A percentile compares a stretch with the other conserved stretches of the same genome.
Evolutionary conservation across 2,329 filamentous ascomycete genomes (phyloP).

Genomic region (Ceratocystis variospora): DNA sequence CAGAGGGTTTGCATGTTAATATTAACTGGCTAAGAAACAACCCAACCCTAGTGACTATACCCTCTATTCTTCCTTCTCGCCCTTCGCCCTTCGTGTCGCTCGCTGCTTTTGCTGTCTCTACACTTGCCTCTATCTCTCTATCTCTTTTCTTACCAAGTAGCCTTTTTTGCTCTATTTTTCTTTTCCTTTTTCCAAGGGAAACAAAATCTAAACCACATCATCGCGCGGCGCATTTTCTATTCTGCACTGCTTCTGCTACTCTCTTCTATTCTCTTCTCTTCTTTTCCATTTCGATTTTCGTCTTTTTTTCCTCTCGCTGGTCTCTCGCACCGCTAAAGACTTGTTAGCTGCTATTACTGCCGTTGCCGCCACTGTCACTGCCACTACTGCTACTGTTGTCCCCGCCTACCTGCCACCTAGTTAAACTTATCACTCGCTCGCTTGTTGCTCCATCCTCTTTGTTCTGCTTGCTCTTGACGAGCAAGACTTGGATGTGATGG

Average conservation of each 20-base stretch:
- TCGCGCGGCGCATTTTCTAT: conserved; percentile 14
- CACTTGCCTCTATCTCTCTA: conserved; percentile 4
- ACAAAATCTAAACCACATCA: conserved; percentile 16
- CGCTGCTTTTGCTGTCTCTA: not conserved
- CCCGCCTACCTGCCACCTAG: not conserved
- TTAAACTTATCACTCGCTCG: not conserved
- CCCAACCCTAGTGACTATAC: not conserved
- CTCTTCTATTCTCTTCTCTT: conserved; percentile 2
- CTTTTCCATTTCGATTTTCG: not conserved
- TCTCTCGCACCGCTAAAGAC: too few relatives aligned
- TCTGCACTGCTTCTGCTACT: not conserved
- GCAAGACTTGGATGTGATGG: conserved; percentile 30
- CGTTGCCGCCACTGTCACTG: not conserved
- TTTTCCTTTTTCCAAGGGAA: not conserved
- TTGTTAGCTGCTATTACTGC: too few relatives aligned
- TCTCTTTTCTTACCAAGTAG: not conserved
- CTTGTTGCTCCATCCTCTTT: not conserved
- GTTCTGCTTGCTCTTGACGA: conserved; percentile 15
- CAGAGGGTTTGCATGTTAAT: not conserved
- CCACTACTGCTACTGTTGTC: not conserved
- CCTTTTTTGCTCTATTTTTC: not conserved
- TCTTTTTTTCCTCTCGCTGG: not conserved
- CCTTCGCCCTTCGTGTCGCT: not conserved
- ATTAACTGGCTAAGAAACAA: too few relatives aligned
- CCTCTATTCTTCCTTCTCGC: not conserved